Base-by-base conservation (phyloP, 2,329 filamentous ascomycete species). In the Zalaria obscura region DNA sequence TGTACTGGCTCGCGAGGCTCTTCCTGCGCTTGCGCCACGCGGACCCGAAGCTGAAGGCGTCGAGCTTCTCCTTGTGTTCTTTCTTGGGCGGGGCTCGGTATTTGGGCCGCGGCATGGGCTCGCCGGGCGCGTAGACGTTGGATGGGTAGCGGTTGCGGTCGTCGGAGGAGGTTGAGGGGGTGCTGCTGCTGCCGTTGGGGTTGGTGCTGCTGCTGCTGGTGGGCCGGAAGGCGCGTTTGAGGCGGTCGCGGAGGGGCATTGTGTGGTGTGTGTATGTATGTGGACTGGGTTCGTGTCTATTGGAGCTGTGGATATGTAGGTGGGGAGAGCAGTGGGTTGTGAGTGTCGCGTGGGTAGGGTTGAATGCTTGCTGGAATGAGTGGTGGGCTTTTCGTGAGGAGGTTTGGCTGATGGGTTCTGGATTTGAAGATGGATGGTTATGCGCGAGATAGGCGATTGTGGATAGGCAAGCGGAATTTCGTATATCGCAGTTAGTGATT, bases 71-170 rank as follows among this genome's bases (percentile, higher is more conserved):
- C 52, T 67, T 69, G 61, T 71, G 67, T 49, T 67, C 63, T 35
- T 68, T 67, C 44, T 62, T 62, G 35, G 68, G 66, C 6, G 65
- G 62, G 26, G 63, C 58, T 35, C 67, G 61, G 52, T 71, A 71
- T 48, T 71, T 71, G 11, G 65, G 55, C 25, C 63, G 61, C 4
- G 67, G 67, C 65, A 71, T 69, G 44, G 65, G 61, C 55, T 71
- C 67, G 52, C 66, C 67, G 5, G 67, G 67, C 52, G 65, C 63
- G 56, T 70, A 70, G 48, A 67, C 62, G 44, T 65, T 65, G 50
- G 57, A 61, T 18, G 66, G 60, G 62, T 45, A 59, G 55, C 8
- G 55, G 10, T 29, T 43, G 51, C 57, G 27, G 53, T 45, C 41
- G 48, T 47, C 11, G 48, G 50, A 45, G 25, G 40, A 43, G 33